Base-by-base conservation (phyloP, 192 early-diverging fungal genomes). In the Rhizophagus clarus region DNA sequence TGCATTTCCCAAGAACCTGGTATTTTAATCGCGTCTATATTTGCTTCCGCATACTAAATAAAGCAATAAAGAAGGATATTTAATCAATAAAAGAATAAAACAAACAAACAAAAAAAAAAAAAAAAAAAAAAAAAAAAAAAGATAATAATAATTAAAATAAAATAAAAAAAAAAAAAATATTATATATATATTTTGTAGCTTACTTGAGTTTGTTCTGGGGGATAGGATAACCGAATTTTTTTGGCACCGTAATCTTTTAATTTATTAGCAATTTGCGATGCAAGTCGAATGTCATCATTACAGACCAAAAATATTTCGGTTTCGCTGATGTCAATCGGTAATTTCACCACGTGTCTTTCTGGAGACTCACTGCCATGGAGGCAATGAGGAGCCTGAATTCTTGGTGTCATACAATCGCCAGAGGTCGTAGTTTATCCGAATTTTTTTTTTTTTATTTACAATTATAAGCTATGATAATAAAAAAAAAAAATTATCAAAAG, bases 321-420 rank as follows among this genome's bases (percentile, higher is more conserved):
- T 17, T 72, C 26, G 45, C 68, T 70, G 37, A 70, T 40, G 20
- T 70, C 34, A 37, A 70, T 70, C 28, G 62, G n/a, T 22, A 67
- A 28, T 6, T 67, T 31, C 15, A 12, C 24, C 31, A 31, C 31
- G 26, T 28, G 29, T 20, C 64, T 67, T 20, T 17, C 64, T 11
- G 64, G 63, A 66, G 63, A 31, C 63, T 5, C 14, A 17, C 9
- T 66, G 10, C 12, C 24, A 11, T 66, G 63, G 29, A 2, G 9
- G 29, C 0, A 66, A 32, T 15, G 14, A 4, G 63, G 14, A 31
- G 14, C 12, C 64, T 67, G 64, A 67, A 67, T 67, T 67, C 29
- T 67, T 17, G 64, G 29, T 4, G 29, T 67, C 64, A 67, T 66
- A 28, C 26, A 17, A 31, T 67, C 28, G 31, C 64, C 64, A 6